A percentile compares a stretch with the other conserved stretches of the same genome.
Evolutionary conservation across 805 yeast species (phyloP).

Genomic region (Metschnikowia kofuensis): DNA sequence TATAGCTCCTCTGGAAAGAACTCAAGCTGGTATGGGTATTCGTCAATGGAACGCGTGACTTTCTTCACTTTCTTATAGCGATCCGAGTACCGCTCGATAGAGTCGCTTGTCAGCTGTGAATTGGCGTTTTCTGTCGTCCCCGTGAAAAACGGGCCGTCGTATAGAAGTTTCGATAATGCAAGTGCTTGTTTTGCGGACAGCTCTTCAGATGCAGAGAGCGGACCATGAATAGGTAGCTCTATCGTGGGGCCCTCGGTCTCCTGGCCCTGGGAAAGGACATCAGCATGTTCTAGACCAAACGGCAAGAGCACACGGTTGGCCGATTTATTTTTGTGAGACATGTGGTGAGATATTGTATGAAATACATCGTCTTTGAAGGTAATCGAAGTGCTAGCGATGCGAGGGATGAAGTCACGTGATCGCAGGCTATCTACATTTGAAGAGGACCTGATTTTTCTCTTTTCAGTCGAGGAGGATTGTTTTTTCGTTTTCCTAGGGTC

Average conservation of each 20-base stretch:
- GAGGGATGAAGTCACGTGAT: neutral
- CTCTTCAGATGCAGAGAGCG: conserved; percentile 49
- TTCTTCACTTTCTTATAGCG: conserved; percentile 67
- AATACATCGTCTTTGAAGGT: no score
- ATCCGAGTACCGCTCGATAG: conserved; percentile 80
- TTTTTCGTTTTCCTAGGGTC: no score
- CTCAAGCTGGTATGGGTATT: conserved; percentile 69
- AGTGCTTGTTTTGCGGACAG: conserved; percentile 52
- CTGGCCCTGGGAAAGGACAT: conserved; percentile 40
- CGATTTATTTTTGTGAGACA: conserved; percentile 57
- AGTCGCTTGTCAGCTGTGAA: conserved; percentile 45
- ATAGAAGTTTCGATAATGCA: conserved; percentile 50
- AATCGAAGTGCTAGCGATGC: neutral
- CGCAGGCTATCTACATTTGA: no score
- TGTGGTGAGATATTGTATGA: conserved; percentile 16
- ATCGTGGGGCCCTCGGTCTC: conserved; percentile 41
- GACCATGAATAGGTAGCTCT: conserved; percentile 65
- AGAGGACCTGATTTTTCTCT: no score
- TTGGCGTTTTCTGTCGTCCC: conserved; percentile 43
- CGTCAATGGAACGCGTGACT: conserved; percentile 69
- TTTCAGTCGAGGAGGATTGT: no score
- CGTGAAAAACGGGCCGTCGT: conserved; percentile 66
- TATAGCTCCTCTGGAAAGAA: conserved; percentile 79
- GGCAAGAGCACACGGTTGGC: conserved; percentile 53
- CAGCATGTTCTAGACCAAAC: conserved; percentile 70